Conservation (phyloP, 2,329 filamentous ascomycete genomes). For the Hyphodiscus sp. region DNA sequence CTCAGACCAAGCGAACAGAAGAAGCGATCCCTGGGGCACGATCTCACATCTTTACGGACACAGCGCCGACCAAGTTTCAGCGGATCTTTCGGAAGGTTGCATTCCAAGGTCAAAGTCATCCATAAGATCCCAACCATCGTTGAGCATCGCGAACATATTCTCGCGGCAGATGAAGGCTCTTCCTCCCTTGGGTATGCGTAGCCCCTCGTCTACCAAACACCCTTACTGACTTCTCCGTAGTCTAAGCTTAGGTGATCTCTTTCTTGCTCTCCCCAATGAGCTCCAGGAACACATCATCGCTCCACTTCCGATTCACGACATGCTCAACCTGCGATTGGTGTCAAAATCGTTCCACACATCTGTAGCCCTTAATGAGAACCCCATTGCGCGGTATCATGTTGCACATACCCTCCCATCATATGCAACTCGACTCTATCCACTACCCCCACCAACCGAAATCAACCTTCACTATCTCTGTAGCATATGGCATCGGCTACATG, state of each 20-base stretch:
- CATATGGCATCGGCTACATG: conserved; percentile 59
- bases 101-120: conserved; percentile 25
- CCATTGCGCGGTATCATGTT: conserved; percentile 56
- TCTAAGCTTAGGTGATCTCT: conserved; percentile 49
- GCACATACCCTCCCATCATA: conserved; percentile 54
- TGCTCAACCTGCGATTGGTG: conserved; percentile 51
- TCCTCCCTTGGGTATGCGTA: conserved; percentile 15
- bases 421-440: conserved; percentile 52
- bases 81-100: conserved; percentile 27
- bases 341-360: conserved; percentile 55
- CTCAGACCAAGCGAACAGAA: conserved; percentile 27
- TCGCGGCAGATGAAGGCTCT: conserved; percentile 21
- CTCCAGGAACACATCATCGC: conserved; percentile 57
- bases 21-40: conserved; percentile 29
- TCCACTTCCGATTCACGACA: conserved; percentile 51
- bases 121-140: conserved; percentile 24
- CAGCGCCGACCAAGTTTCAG: conserved; percentile 28
- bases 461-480: conserved; percentile 57
- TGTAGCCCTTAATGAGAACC: conserved; percentile 52
- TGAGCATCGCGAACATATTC: conserved; percentile 24
- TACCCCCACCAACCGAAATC: conserved; percentile 39
- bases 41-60: conserved; percentile 25
- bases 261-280: conserved; percentile 52
- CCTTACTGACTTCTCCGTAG: conserved; percentile 2
- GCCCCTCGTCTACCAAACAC: background rate